Base-by-base conservation (phyloP, 768 basidiomycete species). In the Boletus rubescentipes region DNA sequence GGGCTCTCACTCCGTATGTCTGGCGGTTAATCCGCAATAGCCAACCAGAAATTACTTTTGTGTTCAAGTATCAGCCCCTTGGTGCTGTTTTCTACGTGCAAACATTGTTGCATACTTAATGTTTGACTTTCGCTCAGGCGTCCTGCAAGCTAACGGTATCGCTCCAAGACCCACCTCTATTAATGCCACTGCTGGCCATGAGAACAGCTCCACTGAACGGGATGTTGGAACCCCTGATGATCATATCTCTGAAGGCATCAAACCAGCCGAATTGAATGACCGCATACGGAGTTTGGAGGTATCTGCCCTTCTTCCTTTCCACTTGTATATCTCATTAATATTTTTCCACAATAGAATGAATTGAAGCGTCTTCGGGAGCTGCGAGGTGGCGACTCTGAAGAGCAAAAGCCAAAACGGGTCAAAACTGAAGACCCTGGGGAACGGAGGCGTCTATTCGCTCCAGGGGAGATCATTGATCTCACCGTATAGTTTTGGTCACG, bases 61-160 rank as follows among this genome's bases (percentile, higher is more conserved):
- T 63, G 31, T 68, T 68, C 50, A 59, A 60, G 38, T 61, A 61
- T 36, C 46, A 31, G 21, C 55, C 61, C 10, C 55, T 66, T 2
- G 30, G 64, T 57, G 53, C 29, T 44, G 8, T 16, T 35, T 55
- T 46, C 45, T 36, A 12, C 18, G 14, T 26, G 5, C 20, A 40
- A 23, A 23, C 14, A 14, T 42, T 9, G 7, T 11, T 29, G 23
- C 31, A 53, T 29, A 14, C 15, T 21, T 37, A 4, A 51, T n/a
- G 16, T 10, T 21, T 42, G 3, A 49, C 32, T 31, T 14, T 45
- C 2, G 8, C 44, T 39, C 23, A 67, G 67, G 32, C 9, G 16
- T 63, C 5, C 50, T 67, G 5, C 60, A 59, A 37, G 63, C 63
- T 11, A 57, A 59, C 40, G 61, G 57, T 7, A 54, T 68, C n/a